A percentile compares a stretch with the other conserved stretches of the same genome.
Conservation (phyloP, 2,329 filamentous ascomycete genomes). For the Talaromyces sp. region DNA sequence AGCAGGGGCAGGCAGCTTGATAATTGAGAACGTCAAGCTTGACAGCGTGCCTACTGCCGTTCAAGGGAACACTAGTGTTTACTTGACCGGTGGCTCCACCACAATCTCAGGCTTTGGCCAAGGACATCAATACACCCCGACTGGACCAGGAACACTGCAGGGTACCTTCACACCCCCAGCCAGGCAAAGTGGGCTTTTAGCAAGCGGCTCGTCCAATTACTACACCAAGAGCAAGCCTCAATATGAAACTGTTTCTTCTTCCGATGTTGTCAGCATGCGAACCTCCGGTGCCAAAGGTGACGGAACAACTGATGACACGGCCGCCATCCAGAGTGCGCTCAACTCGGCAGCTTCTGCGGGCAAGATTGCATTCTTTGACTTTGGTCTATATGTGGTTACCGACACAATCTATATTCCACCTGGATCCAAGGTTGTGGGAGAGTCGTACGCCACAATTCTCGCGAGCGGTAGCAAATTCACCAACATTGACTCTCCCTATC, state of each 20-base stretch:
- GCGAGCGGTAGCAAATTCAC: constrained; percentile 54
- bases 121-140: constrained; percentile 40
- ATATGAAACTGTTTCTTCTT: constrained; percentile 37
- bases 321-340: constrained; percentile 54
- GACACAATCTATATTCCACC: constrained; percentile 44
- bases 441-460: constrained; percentile 52
- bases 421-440: constrained; percentile 50
- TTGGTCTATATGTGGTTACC: constrained; percentile 49
- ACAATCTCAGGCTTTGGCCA: constrained; percentile 39
- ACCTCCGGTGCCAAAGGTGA: constrained; percentile 45
- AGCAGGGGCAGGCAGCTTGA: constrained; percentile 44
- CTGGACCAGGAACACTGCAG: constrained; percentile 39
- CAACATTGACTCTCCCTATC: constrained; percentile 53
- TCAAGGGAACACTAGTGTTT: constrained; percentile 30
- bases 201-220: constrained; percentile 35
- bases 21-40: constrained; percentile 52
- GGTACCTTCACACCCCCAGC: constrained; percentile 40
- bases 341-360: constrained; percentile 43
- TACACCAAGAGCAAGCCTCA: constrained; percentile 51
- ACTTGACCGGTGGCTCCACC: constrained; percentile 28
- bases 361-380: constrained; percentile 53
- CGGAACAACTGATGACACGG: constrained; percentile 55
- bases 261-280: constrained; percentile 42
- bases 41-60: constrained; percentile 45
- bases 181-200: constrained; percentile 41